Conservation (phyloP, 106 monocot species). For the Hemerocallis citrina region DNA sequence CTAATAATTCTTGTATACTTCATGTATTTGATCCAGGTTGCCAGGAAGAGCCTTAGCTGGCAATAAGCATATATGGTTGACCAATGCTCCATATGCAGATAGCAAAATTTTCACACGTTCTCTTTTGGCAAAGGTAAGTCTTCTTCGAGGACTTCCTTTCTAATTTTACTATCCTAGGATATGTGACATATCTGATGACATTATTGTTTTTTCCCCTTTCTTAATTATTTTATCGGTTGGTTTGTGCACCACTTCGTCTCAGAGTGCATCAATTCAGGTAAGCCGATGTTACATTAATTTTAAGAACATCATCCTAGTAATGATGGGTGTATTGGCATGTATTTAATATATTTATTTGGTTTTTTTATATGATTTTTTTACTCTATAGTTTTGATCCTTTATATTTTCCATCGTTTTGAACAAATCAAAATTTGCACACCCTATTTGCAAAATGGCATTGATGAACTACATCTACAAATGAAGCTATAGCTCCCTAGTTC, state of each 20-base stretch:
- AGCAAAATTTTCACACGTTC: conserved; percentile 62
- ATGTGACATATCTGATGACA: conserved; percentile 8
- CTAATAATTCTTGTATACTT: no score
- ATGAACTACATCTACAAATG: no score
- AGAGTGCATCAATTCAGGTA: conserved; percentile 81
- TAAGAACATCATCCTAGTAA: neutral
- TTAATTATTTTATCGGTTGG: neutral
- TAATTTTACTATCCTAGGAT: neutral
- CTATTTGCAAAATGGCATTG: no score
- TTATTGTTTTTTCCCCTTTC: neutral
- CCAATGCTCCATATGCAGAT: conserved; percentile 57
- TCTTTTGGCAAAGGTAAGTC: conserved; percentile 66
- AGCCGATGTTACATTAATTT: neutral
- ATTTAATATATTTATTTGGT: neutral
- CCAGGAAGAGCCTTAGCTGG: conserved; percentile 54
- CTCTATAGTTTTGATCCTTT: no score
- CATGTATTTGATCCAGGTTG: conserved; percentile 41
- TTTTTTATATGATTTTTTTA: neutral
- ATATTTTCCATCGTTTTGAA: no score
- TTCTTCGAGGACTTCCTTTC: neutral
- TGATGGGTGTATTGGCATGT: neutral
- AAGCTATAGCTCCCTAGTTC: no score
- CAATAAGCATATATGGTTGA: conserved; percentile 57
- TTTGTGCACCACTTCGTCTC: conserved; percentile 3
- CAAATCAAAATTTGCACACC: neutral